A percentile compares a stretch with the other conserved stretches of the same genome.
These are phyloP conservation scores for Oidiodendron maius DNA, from an alignment of 495 filamentous ascomycete species.

Conservation along the genomic window DNA sequence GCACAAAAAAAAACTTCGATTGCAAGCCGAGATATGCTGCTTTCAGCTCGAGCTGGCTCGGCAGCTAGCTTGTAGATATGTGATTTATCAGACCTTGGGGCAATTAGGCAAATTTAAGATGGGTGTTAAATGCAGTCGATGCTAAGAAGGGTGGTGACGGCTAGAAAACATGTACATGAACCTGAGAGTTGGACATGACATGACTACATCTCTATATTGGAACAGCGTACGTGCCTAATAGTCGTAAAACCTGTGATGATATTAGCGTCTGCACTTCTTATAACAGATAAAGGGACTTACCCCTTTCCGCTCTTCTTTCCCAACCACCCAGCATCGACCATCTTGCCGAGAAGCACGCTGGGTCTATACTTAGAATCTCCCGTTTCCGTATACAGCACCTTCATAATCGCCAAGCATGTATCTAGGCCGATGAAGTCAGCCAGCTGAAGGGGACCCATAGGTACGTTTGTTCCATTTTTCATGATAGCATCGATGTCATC, in stretches of 20 bases:
- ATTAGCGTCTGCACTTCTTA: background rate
- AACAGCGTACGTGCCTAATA: conserved; percentile 21
- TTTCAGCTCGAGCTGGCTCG: too few species aligned
- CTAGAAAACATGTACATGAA: too few species aligned
- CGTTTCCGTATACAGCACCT: conserved; percentile 84
- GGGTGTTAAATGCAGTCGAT: too few species aligned
- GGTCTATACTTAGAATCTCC: conserved; percentile 95
- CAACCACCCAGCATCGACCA: conserved; percentile 97
- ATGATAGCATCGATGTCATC: conserved; percentile 96
- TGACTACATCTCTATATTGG: too few species aligned
- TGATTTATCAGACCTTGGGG: too few species aligned
- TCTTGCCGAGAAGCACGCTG: conserved; percentile 75
- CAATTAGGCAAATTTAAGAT: too few species aligned
- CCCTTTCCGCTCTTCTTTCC: conserved; percentile 97
- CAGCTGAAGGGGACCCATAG: conserved; percentile 91
- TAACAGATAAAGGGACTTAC: conserved; percentile 40
- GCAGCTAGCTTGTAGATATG: too few species aligned
- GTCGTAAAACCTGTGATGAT: conserved; percentile 22
- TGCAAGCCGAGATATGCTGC: too few species aligned
- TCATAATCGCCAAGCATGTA: conserved; percentile 96
- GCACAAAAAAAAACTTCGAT: too few species aligned
- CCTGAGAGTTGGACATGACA: too few species aligned
- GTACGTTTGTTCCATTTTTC: conserved; percentile 98
- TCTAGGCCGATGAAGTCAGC: conserved; percentile 98
- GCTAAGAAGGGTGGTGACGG: too few species aligned